Conservation (phyloP, 441 rosid species). For the Populus trichocarpa region DNA sequence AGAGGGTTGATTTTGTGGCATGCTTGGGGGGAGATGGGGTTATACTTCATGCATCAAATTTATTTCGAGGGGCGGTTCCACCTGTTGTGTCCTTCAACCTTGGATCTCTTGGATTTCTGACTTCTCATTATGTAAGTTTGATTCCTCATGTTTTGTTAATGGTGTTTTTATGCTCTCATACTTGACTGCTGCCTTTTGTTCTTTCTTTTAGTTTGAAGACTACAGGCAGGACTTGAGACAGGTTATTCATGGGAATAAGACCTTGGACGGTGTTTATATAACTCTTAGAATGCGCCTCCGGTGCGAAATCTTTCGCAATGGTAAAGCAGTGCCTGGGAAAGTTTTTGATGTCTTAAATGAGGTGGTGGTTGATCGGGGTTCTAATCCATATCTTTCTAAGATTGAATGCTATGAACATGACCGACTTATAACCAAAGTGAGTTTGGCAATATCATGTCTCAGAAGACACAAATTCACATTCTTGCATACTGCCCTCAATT, state of each 20-base stretch:
- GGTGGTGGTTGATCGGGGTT: constrained; percentile 92
- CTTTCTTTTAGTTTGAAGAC: constrained; percentile 60
- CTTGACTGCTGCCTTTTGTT: constrained; percentile 17
- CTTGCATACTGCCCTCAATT: background rate
- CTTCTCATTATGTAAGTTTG: constrained; percentile 77
- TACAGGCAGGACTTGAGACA: constrained; percentile 78
- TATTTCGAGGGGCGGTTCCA: constrained; percentile 90
- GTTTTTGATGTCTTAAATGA: constrained; percentile 90
- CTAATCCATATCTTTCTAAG: constrained; percentile 98
- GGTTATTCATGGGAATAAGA: constrained; percentile 83
- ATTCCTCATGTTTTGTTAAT: constrained; percentile 14
- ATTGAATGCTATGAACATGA: constrained; percentile 95
- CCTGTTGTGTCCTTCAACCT: constrained; percentile 97
- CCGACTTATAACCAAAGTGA: constrained; percentile 93
- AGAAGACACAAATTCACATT: background rate
- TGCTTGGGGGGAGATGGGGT: constrained; percentile 99
- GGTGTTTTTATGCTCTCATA: constrained; percentile 9
- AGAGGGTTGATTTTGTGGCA: constrained; percentile 95
- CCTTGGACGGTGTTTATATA: constrained; percentile 87
- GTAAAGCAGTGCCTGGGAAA: constrained; percentile 91
- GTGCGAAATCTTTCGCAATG: constrained; percentile 86
- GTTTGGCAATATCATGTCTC: constrained; percentile 16
- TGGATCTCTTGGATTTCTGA: constrained; percentile 97
- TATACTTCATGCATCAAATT: constrained; percentile 90
- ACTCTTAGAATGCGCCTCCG: constrained; percentile 94